Conservation (phyloP, 371 early-diverging fungal genomes). For the Nosema muscidifuracis region DNA sequence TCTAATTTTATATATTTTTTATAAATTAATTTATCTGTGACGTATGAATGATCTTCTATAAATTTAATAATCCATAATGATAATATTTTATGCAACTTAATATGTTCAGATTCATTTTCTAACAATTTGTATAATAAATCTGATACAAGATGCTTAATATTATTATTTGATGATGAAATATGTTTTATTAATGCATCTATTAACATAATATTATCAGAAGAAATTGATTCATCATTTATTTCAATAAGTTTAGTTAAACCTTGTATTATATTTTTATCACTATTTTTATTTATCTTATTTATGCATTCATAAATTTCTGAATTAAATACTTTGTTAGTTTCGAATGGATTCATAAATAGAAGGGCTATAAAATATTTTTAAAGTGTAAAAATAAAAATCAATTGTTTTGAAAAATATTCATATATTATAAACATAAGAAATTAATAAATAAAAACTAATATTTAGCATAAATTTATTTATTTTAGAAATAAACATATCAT, state of each 20-base stretch:
- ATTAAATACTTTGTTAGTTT: background rate
- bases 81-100: slow-evolving; percentile 1
- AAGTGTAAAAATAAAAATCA: too few species aligned
- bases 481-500: too few species aligned
- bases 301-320: slow-evolving; percentile 20
- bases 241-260: slow-evolving; percentile 11
- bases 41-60: slow-evolving; percentile 17
- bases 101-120: background rate
- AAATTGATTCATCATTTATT: background rate
- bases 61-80: slow-evolving; percentile 19
- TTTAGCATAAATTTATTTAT: too few species aligned
- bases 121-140: slow-evolving; percentile 28
- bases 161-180: background rate
- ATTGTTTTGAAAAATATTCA: too few species aligned
- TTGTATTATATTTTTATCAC: background rate
- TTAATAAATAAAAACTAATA: too few species aligned
- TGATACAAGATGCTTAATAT: slow-evolving; percentile 7
- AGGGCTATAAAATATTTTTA: too few species aligned
- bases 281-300: slow-evolving; percentile 7
- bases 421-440: too few species aligned
- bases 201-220: slow-evolving; percentile 10
- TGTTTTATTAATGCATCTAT: slow-evolving; percentile 3
- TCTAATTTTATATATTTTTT: slow-evolving; percentile 17
- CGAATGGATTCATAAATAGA: slow-evolving; percentile 32
- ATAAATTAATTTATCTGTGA: slow-evolving; percentile 2